Base-by-base conservation (phyloP, 2,329 filamentous ascomycete genomes). In the Trichoderma brevicompactum region DNA sequence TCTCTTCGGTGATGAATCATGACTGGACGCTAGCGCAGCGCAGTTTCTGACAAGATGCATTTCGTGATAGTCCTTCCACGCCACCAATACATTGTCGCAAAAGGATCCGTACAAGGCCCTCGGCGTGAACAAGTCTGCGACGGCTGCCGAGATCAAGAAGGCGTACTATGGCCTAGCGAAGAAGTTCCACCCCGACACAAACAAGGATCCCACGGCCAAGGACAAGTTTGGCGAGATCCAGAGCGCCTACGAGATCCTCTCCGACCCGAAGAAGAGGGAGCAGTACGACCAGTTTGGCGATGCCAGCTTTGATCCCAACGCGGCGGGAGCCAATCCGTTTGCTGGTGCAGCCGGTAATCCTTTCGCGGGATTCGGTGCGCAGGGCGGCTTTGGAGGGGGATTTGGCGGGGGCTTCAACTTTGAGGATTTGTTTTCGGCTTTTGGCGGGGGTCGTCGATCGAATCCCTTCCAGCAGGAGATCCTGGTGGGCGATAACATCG, bases 151-250 rank as follows among this genome's bases (percentile, higher is more conserved):
- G 41, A 98, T 99, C 76, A 99, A 99, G 77, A 98, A 97, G 78
- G 94, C 95, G 3, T 99, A 99, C 82, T 99, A 99, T 76, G 92
- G 94, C 58, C 83, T 98, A 66, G 95, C 95, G 19, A 99, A 99
- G 79, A 99, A 98, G 75, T 99, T 88, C 76, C 95, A 99, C 74
- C 95, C 95, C 8, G 95, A 99, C 76, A 98, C 95, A 41, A 99
- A 98, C 83, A 98, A 98, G 78, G 95, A 98, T 71, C 78, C 92
- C 2, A 85, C 82, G n/a, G 94, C 95, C 41, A 98, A 98, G 77
- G 95, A 98, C 72, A 94, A 91, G 73, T 99, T 99, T 73, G 86
- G 89, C 69, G 94, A 97, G 71, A 92, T 96, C 63, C 95, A 99
- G 78, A 87, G 91, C 38, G 92, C 95, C 28, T 99, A 99, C 79